Evolutionary conservation across 1,139 yeast species (phyloP), one percentile per base, ranked within the genome.

Genomic region (Zhuliangozyma blackwelliae): DNA sequence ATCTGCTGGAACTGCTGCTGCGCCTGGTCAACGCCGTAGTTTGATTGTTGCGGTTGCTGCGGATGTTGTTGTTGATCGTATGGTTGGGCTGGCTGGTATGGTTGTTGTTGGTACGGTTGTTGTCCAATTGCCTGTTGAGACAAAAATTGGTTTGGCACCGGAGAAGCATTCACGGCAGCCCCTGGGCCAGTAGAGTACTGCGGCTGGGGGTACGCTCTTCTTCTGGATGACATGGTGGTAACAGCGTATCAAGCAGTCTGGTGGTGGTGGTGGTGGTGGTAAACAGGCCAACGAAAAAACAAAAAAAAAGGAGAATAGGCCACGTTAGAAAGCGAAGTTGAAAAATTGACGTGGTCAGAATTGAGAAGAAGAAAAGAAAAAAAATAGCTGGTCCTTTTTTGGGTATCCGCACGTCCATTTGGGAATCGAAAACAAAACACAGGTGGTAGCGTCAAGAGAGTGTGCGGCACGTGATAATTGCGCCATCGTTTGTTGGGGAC

Each of bases 171-270:
- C 19, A 32, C 44, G 25, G 37, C 35, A 5, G 42, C 39, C 23
- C 44, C 30, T 27, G 49, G 31, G 33, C 65, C 63, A 20, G 67
- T 57, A 27, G 75, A 68, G 54, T 78, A 79, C 57, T 78, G 84
- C 40, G 82, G 82, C 51, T 72, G 75, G 55, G 86, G 84, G 57
- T 79, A 79, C 41, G 77, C 79, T 68, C 82, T 75, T 70, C 78
- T 72, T 59, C 65, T 66, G 43, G 63, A 52, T 32, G 66, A 60
- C 67, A 62, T 61, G 2, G 5, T 22, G 23, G 23, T 3, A 16
- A 16, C 16, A 16, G 4, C 16, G 16, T 3, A 16, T 16, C 16
- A 16, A 16, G 4, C 16, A 16, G 16, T 16, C 4, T 16, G 16
- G 16, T 16, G 16, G 16, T 16, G 16, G 16, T 16, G 16, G 16